Conservation (phyloP, 2,329 filamentous ascomycete genomes). For the Madurella fahalii region DNA sequence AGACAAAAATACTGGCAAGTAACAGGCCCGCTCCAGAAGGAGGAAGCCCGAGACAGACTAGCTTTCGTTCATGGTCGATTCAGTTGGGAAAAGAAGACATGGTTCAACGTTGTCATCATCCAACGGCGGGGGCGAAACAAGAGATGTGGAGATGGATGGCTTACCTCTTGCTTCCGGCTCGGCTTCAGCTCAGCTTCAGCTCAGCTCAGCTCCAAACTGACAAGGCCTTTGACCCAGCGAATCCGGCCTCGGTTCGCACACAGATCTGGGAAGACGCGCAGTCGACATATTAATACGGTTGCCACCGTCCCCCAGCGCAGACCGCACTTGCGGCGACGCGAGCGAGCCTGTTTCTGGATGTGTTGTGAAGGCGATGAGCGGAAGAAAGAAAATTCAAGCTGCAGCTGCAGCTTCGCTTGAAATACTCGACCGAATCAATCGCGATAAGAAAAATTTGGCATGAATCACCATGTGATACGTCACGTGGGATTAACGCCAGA, state of each 20-base stretch:
- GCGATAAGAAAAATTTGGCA: slow-evolving; percentile 20
- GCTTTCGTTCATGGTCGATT: slow-evolving; percentile 81
- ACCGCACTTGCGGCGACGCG: neutral
- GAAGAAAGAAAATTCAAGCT: slow-evolving; percentile 11
- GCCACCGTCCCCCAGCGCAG: neutral
- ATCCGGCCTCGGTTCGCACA: slow-evolving; percentile 6
- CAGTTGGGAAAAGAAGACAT: slow-evolving; percentile 83
- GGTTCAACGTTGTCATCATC: slow-evolving; percentile 68
- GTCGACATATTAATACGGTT: neutral
- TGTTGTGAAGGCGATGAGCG: slow-evolving; percentile 6
- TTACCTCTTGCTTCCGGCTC: slow-evolving; percentile 17
- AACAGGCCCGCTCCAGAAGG: slow-evolving; percentile 62
- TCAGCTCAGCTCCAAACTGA: slow-evolving; percentile 1
- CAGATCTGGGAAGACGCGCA: neutral
- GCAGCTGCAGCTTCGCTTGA: neutral
- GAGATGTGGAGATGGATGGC: slow-evolving; percentile 5
- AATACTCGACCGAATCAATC: slow-evolving; percentile 16
- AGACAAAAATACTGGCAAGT: slow-evolving; percentile 91
- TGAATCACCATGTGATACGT: neutral
- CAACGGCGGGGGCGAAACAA: slow-evolving; percentile 30
- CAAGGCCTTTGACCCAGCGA: neutral
- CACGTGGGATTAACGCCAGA: neutral
- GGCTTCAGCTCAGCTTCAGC: neutral
- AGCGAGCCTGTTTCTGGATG: slow-evolving; percentile 2
- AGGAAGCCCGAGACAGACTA: slow-evolving; percentile 60